Evolutionary conservation across 495 filamentous ascomycete genomes (phyloP), one percentile per base, ranked within the genome.

Genomic region (Jackrogersella minutella): DNA sequence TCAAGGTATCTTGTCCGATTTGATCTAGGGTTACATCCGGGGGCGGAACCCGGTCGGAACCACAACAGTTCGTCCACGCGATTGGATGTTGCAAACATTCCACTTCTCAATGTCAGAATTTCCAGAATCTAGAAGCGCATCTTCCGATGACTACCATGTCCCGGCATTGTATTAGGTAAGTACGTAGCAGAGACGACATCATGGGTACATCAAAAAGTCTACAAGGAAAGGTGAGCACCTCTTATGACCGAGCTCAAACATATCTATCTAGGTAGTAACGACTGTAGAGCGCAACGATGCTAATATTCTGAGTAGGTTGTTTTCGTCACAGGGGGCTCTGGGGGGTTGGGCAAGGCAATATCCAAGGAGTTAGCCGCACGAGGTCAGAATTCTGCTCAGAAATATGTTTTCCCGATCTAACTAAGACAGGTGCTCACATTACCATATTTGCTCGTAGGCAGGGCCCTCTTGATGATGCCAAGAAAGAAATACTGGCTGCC

Each of bases 291-390:
- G 9, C 14, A 13, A 46, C 34, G 3, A 10, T 33, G n/a, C 50
- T 58, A 46, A 64, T 17, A n/a, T 44, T 22, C 26, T 2, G 14
- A 56, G 17, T 26, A 76, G 73, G 72, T 62, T 1, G 69, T 70
- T 10, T 76, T 76, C 28, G 54, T 76, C 3, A 62, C 70, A 26
- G 73, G 74, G 8, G 74, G 74, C 5, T 73, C 72, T 37, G 60
- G 57, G 3, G 74, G 74, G 3, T 47, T 76, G 9, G 72, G 74
- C 3, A 71, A 73, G 47, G 74, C 68, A 14, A 71, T 76, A 49
- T 50, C 70, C 1, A 74, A 74, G 53, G 53, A 62, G 24, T 39
- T 76, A 11, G 69, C 70, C 16, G 24, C 52, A 4, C 63, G 63
- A 70, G 73, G 73, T 73, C 19, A 13, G 37, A 33, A 49, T 9